Conservation (phyloP, 305 asterid genomes). For the Fraxinus platypoda region DNA sequence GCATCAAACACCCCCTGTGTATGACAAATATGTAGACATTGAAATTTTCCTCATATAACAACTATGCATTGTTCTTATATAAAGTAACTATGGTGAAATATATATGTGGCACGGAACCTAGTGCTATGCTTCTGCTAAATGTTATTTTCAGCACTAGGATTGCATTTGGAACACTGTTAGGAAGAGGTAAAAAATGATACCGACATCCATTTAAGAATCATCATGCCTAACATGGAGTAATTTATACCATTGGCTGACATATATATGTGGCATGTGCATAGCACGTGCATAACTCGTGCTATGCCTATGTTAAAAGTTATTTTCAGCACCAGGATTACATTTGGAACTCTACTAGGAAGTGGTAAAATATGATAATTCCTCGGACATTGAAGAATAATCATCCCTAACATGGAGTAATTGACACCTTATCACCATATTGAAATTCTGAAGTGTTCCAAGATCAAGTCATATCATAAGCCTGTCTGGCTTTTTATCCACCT, state of each 20-base stretch:
- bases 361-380: background rate
- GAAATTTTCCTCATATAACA: background rate
- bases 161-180: background rate
- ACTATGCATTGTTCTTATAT: background rate
- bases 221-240: background rate
- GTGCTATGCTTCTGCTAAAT: background rate
- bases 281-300: background rate
- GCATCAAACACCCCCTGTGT: background rate
- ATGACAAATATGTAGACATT: background rate
- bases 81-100: background rate
- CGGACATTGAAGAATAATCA: background rate
- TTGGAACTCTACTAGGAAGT: background rate
- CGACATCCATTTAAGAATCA: background rate
- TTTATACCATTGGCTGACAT: too few relatives aligned
- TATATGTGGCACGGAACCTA: background rate
- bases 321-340: background rate
- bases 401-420: background rate
- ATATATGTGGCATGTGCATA: background rate
- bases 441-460: background rate
- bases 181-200: background rate
- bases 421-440: background rate
- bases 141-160: background rate
- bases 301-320: background rate
- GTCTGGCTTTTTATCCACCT: background rate
- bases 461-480: background rate